These are phyloP conservation scores for Pyrenophora teres DNA, from an alignment of 2,329 filamentous ascomycete genomes.

Conservation along the genomic window DNA sequence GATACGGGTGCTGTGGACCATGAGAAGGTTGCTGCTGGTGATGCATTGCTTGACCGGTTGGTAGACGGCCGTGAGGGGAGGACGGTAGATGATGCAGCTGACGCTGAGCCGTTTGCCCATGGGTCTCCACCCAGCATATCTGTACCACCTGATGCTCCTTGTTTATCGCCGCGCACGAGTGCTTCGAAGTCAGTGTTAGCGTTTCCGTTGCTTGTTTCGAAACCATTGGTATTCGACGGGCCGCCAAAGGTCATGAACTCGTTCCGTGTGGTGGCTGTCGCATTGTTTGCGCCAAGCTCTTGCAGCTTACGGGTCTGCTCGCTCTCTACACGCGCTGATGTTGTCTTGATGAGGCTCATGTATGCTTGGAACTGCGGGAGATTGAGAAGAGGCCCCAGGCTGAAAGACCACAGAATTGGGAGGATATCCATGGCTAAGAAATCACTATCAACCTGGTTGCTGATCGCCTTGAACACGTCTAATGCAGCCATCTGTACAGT, in stretches of 20 bases:
- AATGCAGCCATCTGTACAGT: slow-evolving; percentile 73
- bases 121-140: slow-evolving; percentile 51
- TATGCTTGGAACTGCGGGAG: slow-evolving; percentile 84
- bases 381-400: slow-evolving; percentile 84
- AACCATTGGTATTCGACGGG: slow-evolving; percentile 58
- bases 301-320: slow-evolving; percentile 89
- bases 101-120: slow-evolving; percentile 47
- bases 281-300: slow-evolving; percentile 70
- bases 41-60: slow-evolving; percentile 35
- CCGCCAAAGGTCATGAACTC: slow-evolving; percentile 74
- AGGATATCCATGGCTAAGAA: slow-evolving; percentile 91
- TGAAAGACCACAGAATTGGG: slow-evolving; percentile 89
- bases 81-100: slow-evolving; percentile 37
- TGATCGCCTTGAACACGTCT: slow-evolving; percentile 82
- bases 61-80: slow-evolving; percentile 38
- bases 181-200: slow-evolving; percentile 80
- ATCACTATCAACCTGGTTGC: slow-evolving; percentile 79
- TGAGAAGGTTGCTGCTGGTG: slow-evolving; percentile 50
- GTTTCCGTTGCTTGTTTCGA: slow-evolving; percentile 60
- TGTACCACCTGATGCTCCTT: slow-evolving; percentile 39
- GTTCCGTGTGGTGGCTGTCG: slow-evolving; percentile 60
- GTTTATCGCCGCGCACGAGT: slow-evolving; percentile 79
- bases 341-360: slow-evolving; percentile 82
- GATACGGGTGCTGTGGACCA: slow-evolving; percentile 51
- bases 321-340: slow-evolving; percentile 80